Evolutionary conservation across 2,329 filamentous ascomycete genomes (phyloP).

Genomic region (Pestalotiopsis sp.): DNA sequence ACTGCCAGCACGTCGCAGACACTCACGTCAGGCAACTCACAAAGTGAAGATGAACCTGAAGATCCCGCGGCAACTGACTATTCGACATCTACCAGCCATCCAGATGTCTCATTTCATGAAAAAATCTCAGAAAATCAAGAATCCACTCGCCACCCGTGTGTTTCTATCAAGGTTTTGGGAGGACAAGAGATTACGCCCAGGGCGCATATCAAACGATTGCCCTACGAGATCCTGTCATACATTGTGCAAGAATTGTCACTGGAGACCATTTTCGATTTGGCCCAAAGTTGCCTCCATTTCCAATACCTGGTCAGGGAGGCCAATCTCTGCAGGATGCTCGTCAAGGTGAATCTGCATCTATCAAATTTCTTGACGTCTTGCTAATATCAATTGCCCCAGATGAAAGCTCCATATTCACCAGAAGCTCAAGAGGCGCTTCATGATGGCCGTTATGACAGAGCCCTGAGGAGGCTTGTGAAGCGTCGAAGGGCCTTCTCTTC

Average conservation of each 20-base stretch:
- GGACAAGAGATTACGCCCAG: background rate
- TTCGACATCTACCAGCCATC: background rate
- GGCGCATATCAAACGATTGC: slow-evolving; percentile 39
- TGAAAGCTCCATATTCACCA: slow-evolving; percentile 31
- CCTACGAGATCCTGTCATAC: slow-evolving; percentile 66
- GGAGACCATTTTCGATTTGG: slow-evolving; percentile 60
- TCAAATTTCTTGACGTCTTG: slow-evolving; percentile 12
- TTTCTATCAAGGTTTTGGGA: background rate
- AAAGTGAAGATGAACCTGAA: background rate
- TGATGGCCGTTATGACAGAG: slow-evolving; percentile 46
- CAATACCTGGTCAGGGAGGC: slow-evolving; percentile 53
- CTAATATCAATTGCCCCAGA: slow-evolving; percentile 30
- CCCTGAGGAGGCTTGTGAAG: slow-evolving; percentile 63
- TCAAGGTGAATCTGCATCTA: slow-evolving; percentile 51
- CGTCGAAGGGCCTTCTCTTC: slow-evolving; percentile 61
- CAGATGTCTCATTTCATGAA: background rate
- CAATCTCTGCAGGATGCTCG: slow-evolving; percentile 56
- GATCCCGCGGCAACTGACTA: background rate
- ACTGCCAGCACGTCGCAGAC: background rate
- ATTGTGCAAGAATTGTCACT: slow-evolving; percentile 58
- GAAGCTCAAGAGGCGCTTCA: slow-evolving; percentile 34
- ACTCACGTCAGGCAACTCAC: background rate
- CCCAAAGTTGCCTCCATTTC: slow-evolving; percentile 54
- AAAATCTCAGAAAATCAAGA: background rate
- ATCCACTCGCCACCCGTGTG: background rate